Evolutionary conservation across 1,284 basidiomycete genomes (phyloP), one percentile per base, ranked within the genome.

Genomic region (Malassezia cuniculi): DNA sequence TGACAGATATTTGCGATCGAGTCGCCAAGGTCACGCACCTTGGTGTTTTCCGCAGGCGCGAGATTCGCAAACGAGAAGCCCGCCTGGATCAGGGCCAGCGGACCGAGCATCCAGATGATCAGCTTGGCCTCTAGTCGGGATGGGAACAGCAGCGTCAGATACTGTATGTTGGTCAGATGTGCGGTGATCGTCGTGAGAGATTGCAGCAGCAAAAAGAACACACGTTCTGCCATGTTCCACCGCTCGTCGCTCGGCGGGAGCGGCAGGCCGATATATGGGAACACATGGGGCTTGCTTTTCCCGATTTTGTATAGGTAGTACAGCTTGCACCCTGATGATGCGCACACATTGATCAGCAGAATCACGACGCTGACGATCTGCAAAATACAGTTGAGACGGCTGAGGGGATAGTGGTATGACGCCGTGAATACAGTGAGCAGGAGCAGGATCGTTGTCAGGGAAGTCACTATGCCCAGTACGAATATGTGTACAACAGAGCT

Each of bases 381-480:
- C 20, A 95, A 77, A 42, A 79, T 72, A 68, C 83, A 97, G 73
- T 97, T 97, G 58, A 82, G 75, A 9, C 80, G 80, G 1, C 86
- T 85, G 27, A 97, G 79, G 0, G 86, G 85, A 74, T 83, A 85
- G 69, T 97, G 90, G 58, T 94, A 95, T 64, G 89, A 85, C 0
- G 82, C 81, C 14, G 93, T 95, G 70, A 97, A 95, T 45, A 87
- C 68, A 47, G 97, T 78, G 56, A 95, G 87, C 47, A 90, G 78
- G 57, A 90, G 73, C 20, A 97, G 78, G n/a, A 94, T 80, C 32
- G 76, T 72, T 31, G 84, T 76, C 42, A 97, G 78, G 1, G 90
- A 85, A 48, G 93, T 70, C 16, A 86, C 79, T 56, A 94, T 78
- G 32, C 87, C 86, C 4, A 78, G 80, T 38, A 90, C 73, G 49